Conservation (phyloP, 768 basidiomycete species). For the Podaxis pistillaris region DNA sequence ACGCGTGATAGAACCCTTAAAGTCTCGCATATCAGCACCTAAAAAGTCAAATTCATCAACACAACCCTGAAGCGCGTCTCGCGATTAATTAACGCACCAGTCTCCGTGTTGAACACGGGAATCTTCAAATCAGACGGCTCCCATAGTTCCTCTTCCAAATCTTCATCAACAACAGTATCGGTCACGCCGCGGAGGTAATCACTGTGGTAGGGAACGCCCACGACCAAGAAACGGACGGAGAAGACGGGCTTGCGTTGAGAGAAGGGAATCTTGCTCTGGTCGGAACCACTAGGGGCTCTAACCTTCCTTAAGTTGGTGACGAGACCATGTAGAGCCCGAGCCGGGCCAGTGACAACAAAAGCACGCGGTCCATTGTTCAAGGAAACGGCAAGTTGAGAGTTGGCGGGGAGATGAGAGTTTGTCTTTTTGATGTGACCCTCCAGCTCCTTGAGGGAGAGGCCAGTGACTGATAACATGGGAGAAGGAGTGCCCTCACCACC, state of each 20-base stretch:
- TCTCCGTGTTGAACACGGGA: constrained; percentile 90
- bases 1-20: constrained; percentile 72
- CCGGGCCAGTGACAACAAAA: constrained; percentile 91
- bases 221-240: constrained; percentile 89
- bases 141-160: constrained; percentile 83
- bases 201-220: constrained; percentile 96
- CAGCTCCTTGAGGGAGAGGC: constrained; percentile 73
- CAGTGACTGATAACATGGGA: constrained; percentile 92
- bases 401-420: constrained; percentile 78
- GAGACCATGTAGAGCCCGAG: constrained; percentile 90
- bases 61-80: constrained; percentile 6
- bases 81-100: constrained; percentile 55
- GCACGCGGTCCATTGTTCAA: constrained; percentile 90
- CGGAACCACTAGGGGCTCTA: constrained; percentile 80
- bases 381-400: constrained; percentile 82
- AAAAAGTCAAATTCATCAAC: constrained; percentile 20
- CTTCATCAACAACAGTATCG: constrained; percentile 72
- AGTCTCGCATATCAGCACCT: constrained; percentile 84
- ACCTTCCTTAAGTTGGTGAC: constrained; percentile 89
- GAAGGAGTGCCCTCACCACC: constrained; percentile 92
- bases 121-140: constrained; percentile 63
- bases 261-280: constrained; percentile 93
- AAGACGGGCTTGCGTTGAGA: constrained; percentile 96
- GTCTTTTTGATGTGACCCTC: constrained; percentile 82
- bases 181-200: constrained; percentile 73